These are phyloP conservation scores for Thielaviopsis ethacetica DNA, from an alignment of 2,329 filamentous ascomycete genomes.

Conservation along the genomic window DNA sequence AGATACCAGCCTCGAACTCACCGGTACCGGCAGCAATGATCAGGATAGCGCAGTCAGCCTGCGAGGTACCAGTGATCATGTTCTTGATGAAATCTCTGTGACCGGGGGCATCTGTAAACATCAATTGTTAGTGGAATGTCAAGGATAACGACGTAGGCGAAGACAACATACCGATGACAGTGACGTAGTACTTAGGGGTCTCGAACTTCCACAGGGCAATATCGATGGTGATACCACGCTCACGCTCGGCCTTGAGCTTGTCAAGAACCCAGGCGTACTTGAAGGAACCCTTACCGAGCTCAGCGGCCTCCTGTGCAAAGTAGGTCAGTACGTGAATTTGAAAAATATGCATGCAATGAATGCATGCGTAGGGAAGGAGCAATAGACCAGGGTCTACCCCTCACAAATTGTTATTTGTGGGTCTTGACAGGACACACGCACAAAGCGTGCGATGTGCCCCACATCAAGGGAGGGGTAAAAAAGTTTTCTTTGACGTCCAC, in stretches of 20 bases:
- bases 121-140: neutral
- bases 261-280: constrained; percentile 99
- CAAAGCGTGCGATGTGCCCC: constrained; percentile 4
- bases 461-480: constrained; percentile 3
- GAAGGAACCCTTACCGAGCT: constrained; percentile 99
- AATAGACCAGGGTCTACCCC: neutral
- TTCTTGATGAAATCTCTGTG: constrained; percentile 99
- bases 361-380: neutral
- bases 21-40: constrained; percentile 99
- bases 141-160: neutral
- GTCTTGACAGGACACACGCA: constrained; percentile 4
- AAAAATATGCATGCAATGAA: constrained; percentile 1
- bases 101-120: constrained; percentile 69
- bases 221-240: constrained; percentile 99
- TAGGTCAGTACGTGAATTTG: constrained; percentile 12
- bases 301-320: constrained; percentile 70
- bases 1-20: constrained; percentile 99
- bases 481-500: constrained; percentile 5
- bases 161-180: constrained; percentile 69
- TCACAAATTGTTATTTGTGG: neutral
- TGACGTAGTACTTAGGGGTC: constrained; percentile 94
- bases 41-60: constrained; percentile 99
- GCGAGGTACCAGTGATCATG: constrained; percentile 99
- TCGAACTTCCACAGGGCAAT: constrained; percentile 99
- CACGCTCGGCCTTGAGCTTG: constrained; percentile 99